These are phyloP conservation scores for Kokia cookei DNA, from an alignment of 441 rosid species.

Conservation along the genomic window DNA sequence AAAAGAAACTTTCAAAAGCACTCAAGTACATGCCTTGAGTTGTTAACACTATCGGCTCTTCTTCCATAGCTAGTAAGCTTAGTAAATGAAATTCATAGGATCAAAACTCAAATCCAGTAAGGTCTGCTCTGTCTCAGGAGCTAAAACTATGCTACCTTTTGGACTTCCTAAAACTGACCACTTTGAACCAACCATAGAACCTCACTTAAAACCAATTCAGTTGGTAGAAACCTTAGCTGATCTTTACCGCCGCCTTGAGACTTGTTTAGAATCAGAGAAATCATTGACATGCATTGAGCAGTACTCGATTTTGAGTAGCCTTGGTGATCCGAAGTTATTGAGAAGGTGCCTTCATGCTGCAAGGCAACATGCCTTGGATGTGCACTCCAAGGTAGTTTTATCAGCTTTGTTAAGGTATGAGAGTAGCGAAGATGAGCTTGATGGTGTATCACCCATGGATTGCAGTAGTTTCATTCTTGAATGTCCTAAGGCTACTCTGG, in stretches of 20 bases:
- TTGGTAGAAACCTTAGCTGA: conserved; percentile 47
- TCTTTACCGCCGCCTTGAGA: conserved; percentile 35
- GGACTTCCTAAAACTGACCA: conserved; percentile 48
- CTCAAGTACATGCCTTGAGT: conserved; percentile 60
- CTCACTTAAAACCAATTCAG: conserved; percentile 46
- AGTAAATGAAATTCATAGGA: conserved; percentile 24
- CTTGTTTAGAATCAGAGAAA: conserved; percentile 27
- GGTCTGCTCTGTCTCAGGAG: conserved; percentile 28
- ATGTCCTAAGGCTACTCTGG: conserved; percentile 51
- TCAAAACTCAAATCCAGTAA: conserved; percentile 34
- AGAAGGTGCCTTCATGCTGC: conserved; percentile 49
- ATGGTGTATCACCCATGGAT: conserved; percentile 48
- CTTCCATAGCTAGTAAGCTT: conserved; percentile 21
- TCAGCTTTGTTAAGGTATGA: conserved; percentile 60
- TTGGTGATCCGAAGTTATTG: conserved; percentile 51
- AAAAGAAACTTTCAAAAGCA: conserved; percentile 57
- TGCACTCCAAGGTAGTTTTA: conserved; percentile 54
- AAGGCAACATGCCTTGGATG: conserved; percentile 48
- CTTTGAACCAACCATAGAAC: conserved; percentile 52
- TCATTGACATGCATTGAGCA: conserved; percentile 39
- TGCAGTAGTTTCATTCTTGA: conserved; percentile 51
- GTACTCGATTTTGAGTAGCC: conserved; percentile 32
- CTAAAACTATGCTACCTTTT: conserved; percentile 41
- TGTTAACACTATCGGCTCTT: conserved; percentile 14
- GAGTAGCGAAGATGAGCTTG: conserved; percentile 58